Conservation (phyloP, 73 alveolate genomes). For the Uronychia binucleata region DNA sequence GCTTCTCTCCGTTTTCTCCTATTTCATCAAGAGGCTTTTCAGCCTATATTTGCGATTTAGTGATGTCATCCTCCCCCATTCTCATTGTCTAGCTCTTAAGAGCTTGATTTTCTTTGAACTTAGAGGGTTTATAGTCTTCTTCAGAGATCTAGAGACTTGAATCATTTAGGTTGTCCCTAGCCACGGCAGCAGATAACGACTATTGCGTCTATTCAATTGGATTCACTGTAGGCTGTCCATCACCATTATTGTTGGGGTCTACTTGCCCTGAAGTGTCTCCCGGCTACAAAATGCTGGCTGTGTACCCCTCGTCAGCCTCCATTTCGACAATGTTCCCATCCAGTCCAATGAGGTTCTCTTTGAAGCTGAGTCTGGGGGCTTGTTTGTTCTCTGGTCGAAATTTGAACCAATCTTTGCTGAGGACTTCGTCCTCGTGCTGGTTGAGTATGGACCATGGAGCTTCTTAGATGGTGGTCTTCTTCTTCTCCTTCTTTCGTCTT, state of each 20-base stretch:
- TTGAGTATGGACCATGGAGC: background rate
- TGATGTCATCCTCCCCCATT: background rate
- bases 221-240: too few relatives aligned
- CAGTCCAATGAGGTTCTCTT: background rate
- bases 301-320: background rate
- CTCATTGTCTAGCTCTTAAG: background rate
- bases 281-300: too few relatives aligned
- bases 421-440: background rate
- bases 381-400: background rate
- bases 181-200: too few relatives aligned
- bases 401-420: background rate
- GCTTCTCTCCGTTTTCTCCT: background rate
- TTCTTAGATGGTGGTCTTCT: background rate
- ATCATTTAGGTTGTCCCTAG: background rate
- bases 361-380: background rate
- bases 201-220: too few relatives aligned
- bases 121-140: background rate
- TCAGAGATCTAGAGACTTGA: background rate
- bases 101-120: background rate
- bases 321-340: background rate
- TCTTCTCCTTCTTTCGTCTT: background rate
- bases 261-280: too few relatives aligned
- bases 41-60: background rate
- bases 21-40: background rate
- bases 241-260: too few relatives aligned